A percentile compares a stretch with the other conserved stretches of the same genome.
Conservation (phyloP, 139 green algal genomes). For the Volvox reticuliferus region DNA sequence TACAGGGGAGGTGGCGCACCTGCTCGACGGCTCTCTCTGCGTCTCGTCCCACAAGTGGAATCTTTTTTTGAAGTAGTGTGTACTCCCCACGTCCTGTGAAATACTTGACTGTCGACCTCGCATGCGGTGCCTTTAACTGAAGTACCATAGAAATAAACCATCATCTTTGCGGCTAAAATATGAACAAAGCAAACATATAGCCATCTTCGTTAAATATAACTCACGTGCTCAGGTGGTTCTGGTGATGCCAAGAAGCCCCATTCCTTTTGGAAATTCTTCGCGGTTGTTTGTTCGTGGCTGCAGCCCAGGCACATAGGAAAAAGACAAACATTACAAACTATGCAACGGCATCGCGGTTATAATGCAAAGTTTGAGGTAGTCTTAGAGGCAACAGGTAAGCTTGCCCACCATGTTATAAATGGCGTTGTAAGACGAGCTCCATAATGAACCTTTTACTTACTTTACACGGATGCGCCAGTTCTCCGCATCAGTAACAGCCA, state of each 20-base stretch:
- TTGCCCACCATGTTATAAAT: no score
- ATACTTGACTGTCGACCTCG: constrained; percentile 26
- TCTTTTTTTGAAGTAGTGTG: constrained; percentile 33
- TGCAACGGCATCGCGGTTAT: neutral
- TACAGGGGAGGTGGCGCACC: neutral
- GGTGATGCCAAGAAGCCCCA: neutral
- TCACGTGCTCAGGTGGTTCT: constrained; percentile 6
- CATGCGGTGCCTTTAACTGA: constrained; percentile 23
- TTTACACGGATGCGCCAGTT: constrained; percentile 31
- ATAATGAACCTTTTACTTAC: neutral
- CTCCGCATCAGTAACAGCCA: neutral
- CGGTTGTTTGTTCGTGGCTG: constrained; percentile 7
- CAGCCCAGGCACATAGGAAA: neutral
- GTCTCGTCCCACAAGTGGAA: constrained; percentile 3
- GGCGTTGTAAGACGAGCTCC: no score
- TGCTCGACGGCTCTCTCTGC: neutral
- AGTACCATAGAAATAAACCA: neutral
- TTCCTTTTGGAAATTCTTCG: neutral
- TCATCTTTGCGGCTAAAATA: neutral
- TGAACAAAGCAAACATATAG: neutral
- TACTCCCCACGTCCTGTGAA: neutral
- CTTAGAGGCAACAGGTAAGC: no score
- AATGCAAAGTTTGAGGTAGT: neutral
- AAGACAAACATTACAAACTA: neutral
- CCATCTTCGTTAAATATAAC: neutral